Evolutionary conservation across 116 monocot genomes (phyloP), one percentile per base, ranked within the genome.

Genomic region (Trichopus zeylanicus): DNA sequence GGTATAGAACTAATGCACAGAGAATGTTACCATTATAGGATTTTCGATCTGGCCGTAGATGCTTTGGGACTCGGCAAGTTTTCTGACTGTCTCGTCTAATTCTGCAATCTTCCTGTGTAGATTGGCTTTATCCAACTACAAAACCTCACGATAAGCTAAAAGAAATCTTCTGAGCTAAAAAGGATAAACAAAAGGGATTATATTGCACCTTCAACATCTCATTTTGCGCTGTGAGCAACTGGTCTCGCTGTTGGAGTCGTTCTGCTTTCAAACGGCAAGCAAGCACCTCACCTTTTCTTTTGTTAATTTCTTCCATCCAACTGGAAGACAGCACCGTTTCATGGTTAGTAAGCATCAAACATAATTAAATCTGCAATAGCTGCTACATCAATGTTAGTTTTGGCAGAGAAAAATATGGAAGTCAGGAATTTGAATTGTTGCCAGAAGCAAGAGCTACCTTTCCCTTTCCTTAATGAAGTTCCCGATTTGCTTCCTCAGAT

Each of bases 171-270:
- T 6, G 3, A 5, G 1, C 16, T 60, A 7, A 38, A 19, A 29
- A 19, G 3, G 2, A 5, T 2, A 64, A 18, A 37, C 49, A 29
- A 29, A 5, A 57, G 31, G 51, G 19, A 12, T 31, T n/a, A n/a
- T n/a, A n/a, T 33, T 57, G 26, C 31, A 89, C 89, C 89, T 84
- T 84, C 33, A 84, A 59, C 69, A 84, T 75, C 65, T 84, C 78
- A 69, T 75, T 89, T 61, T 84, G 77, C 51, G 84, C 75, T 61
- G 60, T 67, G 1, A 89, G 64, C 30, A 81, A 51, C 33, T 75
- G 81, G 63, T 81, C 72, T 54, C 73, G 54, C 27, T 68, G 74
- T 61, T 73, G 76, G 75, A 81, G 66, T 18, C 35, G 64, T 70
- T 84, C 89, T 15, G 73, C 39, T 31, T 64, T 55, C 49, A 69